phyloP scores from a whole-genome alignment of 495 filamentous ascomycete genomes.

The Extremus antarcticus region DNA sequence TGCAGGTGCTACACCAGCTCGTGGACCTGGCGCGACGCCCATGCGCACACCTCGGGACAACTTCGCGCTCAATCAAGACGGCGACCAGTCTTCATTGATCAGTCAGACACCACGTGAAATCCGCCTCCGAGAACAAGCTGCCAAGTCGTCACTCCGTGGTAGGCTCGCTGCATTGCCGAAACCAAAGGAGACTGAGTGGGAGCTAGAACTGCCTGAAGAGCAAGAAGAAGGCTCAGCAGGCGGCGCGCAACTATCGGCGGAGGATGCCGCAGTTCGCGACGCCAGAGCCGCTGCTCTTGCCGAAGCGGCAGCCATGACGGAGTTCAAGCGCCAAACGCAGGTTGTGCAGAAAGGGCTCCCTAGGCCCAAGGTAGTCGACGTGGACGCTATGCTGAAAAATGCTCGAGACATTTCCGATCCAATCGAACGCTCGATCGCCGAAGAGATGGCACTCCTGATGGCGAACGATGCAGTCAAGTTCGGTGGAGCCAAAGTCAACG shows the following conservation, averaged over 20 bases:
- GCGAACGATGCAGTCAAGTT: constrained; percentile 71
- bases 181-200: constrained; percentile 83
- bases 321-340: constrained; percentile 75
- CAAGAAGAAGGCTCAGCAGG: constrained; percentile 47
- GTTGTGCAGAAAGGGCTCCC: constrained; percentile 79
- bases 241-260: constrained; percentile 48
- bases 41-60: constrained; percentile 84
- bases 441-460: constrained; percentile 67
- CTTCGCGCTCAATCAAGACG: constrained; percentile 67
- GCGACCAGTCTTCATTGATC: constrained; percentile 53
- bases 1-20: constrained; percentile 61
- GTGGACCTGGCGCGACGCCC: constrained; percentile 67
- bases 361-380: constrained; percentile 62
- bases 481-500: constrained; percentile 51
- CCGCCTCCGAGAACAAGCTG: constrained; percentile 58
- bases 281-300: constrained; percentile 54
- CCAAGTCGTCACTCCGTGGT: constrained; percentile 56
- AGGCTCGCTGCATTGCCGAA: constrained; percentile 78
- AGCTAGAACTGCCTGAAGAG: constrained; percentile 84
- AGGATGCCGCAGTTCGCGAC: constrained; percentile 80
- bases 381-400: constrained; percentile 52
- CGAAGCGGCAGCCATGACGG: constrained; percentile 61
- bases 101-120: constrained; percentile 70
- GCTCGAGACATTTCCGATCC: constrained; percentile 45
- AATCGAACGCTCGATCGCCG: constrained; percentile 51